These are phyloP conservation scores for Dictyostelium intermedium DNA, from an alignment of 78 protist species.

Conservation along the genomic window DNA sequence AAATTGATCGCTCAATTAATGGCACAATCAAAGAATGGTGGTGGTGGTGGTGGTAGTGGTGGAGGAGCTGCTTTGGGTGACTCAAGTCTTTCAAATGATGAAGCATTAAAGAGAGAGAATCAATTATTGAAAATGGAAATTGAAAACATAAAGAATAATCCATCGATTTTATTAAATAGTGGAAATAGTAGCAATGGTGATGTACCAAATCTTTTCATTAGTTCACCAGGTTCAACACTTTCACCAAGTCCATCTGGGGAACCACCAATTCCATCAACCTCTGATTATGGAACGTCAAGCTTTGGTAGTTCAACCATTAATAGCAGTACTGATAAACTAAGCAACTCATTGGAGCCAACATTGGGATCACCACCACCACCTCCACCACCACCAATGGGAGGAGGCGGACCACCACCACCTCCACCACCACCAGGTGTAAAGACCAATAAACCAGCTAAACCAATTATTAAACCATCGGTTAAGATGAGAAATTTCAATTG, in stretches of 20 bases:
- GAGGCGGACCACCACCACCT: conserved; percentile 61
- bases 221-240: not conserved
- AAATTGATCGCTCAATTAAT: conserved; percentile 53
- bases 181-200: not conserved
- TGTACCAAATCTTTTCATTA: not conserved
- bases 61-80: no score
- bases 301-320: not conserved
- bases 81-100: not conserved
- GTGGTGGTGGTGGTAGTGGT: not conserved
- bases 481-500: conserved; percentile 81
- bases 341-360: not conserved
- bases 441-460: conserved; percentile 32
- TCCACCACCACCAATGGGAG: conserved; percentile 35
- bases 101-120: conserved; percentile 22
- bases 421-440: conserved; percentile 63
- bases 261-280: not conserved
- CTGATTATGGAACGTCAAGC: not conserved
- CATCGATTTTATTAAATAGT: not conserved
- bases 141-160: conserved; percentile 15
- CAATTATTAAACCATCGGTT: conserved; percentile 58
- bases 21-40: not conserved
- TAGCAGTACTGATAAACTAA: not conserved
- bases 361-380: conserved; percentile 69
- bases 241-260: not conserved
- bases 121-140: conserved; percentile 31